A percentile compares a stretch with the other conserved stretches of the same genome.
Evolutionary conservation across 2,329 filamentous ascomycete species (phyloP).

Genomic region (Paraphaeosphaeria sporulosa): DNA sequence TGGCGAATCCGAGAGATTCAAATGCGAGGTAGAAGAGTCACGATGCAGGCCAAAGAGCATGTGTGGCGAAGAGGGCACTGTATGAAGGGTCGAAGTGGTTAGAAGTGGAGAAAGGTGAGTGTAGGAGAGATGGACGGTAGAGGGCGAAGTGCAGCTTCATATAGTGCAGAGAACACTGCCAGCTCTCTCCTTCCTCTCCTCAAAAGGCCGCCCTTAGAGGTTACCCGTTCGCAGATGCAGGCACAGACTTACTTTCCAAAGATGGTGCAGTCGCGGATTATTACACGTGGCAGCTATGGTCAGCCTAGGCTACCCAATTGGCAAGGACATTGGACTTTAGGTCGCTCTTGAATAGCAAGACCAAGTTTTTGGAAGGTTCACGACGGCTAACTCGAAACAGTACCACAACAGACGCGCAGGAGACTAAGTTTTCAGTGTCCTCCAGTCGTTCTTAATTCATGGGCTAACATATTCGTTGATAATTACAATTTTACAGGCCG

Average conservation of each 20-base stretch:
- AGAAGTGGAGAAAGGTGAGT: constrained; percentile 1
- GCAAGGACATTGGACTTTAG: constrained; percentile 2
- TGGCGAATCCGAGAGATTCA: constrained; percentile 22
- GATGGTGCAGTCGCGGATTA: neutral
- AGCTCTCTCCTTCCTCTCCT: constrained; percentile 2
- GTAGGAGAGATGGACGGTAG: constrained; percentile 2
- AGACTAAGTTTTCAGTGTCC: neutral
- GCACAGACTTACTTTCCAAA: neutral
- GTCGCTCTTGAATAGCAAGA: neutral
- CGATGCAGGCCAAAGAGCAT: constrained; percentile 1
- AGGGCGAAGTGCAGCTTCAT: neutral
- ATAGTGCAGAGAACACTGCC: constrained; percentile 2
- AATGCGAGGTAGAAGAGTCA: constrained; percentile 3
- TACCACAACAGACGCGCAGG: constrained; percentile 3
- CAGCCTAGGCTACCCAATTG: neutral
- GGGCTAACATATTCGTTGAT: too few relatives aligned
- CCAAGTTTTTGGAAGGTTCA: neutral
- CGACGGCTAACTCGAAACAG: constrained; percentile 4
- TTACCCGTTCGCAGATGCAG: neutral
- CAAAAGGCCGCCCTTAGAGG: neutral
- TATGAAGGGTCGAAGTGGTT: constrained; percentile 6
- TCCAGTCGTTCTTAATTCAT: neutral
- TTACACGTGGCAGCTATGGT: neutral
- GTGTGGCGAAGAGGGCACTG: neutral
- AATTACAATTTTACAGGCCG: too few relatives aligned